A percentile compares a stretch with the other conserved stretches of the same genome.
Conservation (phyloP, 768 basidiomycete genomes). For the Macrolepiota dolichaula region DNA sequence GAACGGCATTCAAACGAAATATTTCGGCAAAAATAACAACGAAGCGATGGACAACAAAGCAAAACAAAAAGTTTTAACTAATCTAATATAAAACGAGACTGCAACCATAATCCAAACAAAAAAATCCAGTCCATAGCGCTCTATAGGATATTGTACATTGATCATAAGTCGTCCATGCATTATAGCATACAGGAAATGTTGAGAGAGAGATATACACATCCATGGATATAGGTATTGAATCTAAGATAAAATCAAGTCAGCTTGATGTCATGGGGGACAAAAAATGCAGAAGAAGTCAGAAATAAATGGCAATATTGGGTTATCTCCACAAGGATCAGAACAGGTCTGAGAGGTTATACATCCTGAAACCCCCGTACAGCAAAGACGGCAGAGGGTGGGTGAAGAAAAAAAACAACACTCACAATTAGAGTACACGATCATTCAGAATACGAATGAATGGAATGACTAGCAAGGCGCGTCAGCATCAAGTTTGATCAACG, state of each 20-base stretch:
- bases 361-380: not conserved
- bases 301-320: conserved; percentile 7
- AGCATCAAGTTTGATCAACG: not conserved
- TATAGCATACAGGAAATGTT: too few relatives aligned
- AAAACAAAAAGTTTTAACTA: too few relatives aligned
- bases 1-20: too few relatives aligned
- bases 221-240: too few relatives aligned
- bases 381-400: not conserved
- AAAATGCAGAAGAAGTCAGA: not conserved
- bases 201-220: too few relatives aligned
- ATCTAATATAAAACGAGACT: too few relatives aligned
- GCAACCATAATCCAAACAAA: too few relatives aligned
- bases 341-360: conserved; percentile 9
- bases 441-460: not conserved
- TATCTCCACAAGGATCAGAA: conserved; percentile 9
- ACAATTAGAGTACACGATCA: not conserved
- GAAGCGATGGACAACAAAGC: too few relatives aligned
- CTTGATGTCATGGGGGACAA: not conserved
- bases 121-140: too few relatives aligned
- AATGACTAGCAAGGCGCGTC: not conserved
- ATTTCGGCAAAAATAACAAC: too few relatives aligned
- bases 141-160: too few relatives aligned
- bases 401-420: not conserved
- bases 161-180: too few relatives aligned
- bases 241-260: not conserved